Conservation (phyloP, 1,139 yeast genomes). For the Taphrina confusa region DNA sequence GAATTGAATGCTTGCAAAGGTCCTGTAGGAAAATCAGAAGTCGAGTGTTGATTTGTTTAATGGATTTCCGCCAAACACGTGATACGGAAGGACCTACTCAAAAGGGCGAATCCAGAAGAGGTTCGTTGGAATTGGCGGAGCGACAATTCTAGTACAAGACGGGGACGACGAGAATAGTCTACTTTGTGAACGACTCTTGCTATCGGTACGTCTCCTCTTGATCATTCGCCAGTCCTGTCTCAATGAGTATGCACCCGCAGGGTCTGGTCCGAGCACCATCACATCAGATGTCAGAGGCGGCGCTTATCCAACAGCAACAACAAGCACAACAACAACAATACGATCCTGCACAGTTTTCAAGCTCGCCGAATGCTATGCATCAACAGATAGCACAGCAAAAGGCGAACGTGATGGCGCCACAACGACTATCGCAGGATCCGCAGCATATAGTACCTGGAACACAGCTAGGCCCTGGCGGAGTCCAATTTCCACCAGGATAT, state of each 20-base stretch:
- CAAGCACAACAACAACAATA: constrained; percentile 9
- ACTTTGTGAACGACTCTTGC: too few species aligned
- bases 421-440: neutral
- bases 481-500: constrained; percentile 14
- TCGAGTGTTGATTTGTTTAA: too few species aligned
- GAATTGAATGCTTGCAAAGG: too few species aligned
- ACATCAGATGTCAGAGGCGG: constrained; percentile 1
- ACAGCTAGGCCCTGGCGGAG: neutral
- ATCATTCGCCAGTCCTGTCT: too few species aligned
- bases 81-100: too few species aligned
- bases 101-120: too few species aligned
- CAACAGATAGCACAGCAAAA: constrained; percentile 10
- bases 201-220: too few species aligned
- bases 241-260: constrained; percentile 5
- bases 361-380: neutral
- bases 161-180: too few species aligned
- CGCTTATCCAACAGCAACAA: constrained; percentile 8
- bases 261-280: neutral
- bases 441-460: constrained; percentile 13
- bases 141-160: too few species aligned
- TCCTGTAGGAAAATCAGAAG: too few species aligned
- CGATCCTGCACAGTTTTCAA: neutral
- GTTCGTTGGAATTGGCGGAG: too few species aligned
- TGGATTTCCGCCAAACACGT: too few species aligned
- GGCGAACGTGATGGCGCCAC: neutral